phyloP scores from a whole-genome alignment of 805 yeast species.

The Teunomyces gatunensis region DNA sequence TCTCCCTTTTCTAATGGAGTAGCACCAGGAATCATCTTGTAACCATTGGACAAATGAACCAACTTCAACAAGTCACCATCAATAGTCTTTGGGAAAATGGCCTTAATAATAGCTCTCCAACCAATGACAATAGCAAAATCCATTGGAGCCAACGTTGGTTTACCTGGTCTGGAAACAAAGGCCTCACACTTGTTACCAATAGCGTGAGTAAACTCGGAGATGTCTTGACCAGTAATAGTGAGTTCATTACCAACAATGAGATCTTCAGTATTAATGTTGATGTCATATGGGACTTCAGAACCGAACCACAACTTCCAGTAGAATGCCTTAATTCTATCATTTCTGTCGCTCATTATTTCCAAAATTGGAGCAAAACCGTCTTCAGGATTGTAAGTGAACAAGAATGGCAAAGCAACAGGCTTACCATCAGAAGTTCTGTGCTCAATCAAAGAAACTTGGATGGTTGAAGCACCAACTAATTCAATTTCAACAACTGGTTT shows the following conservation, averaged over 20 bases:
- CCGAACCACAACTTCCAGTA: constrained; percentile 99
- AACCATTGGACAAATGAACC: constrained; percentile 94
- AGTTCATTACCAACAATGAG: constrained; percentile 68
- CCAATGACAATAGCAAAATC: constrained; percentile 98
- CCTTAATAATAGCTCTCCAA: constrained; percentile 96
- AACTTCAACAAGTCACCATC: constrained; percentile 94
- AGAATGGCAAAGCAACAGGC: constrained; percentile 73
- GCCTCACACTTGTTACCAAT: constrained; percentile 97
- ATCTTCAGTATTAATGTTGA: constrained; percentile 68
- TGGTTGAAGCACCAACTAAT: constrained; percentile 47
- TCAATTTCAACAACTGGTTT: constrained; percentile 65
- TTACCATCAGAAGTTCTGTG: constrained; percentile 77
- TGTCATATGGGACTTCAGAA: constrained; percentile 52
- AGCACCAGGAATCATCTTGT: constrained; percentile 90
- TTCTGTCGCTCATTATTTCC: constrained; percentile 88
- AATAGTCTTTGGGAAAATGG: constrained; percentile 94
- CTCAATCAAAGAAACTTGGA: constrained; percentile 77
- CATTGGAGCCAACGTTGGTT: constrained; percentile 91
- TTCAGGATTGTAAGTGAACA: constrained; percentile 74
- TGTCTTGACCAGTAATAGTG: constrained; percentile 69
- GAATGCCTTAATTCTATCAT: constrained; percentile 88
- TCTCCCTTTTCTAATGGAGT: constrained; percentile 87
- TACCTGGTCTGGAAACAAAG: constrained; percentile 83
- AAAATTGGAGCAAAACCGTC: constrained; percentile 95
- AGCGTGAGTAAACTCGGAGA: constrained; percentile 93